phyloP scores from a whole-genome alignment of 768 basidiomycete species.

The Boletus rufocinnamomeus region DNA sequence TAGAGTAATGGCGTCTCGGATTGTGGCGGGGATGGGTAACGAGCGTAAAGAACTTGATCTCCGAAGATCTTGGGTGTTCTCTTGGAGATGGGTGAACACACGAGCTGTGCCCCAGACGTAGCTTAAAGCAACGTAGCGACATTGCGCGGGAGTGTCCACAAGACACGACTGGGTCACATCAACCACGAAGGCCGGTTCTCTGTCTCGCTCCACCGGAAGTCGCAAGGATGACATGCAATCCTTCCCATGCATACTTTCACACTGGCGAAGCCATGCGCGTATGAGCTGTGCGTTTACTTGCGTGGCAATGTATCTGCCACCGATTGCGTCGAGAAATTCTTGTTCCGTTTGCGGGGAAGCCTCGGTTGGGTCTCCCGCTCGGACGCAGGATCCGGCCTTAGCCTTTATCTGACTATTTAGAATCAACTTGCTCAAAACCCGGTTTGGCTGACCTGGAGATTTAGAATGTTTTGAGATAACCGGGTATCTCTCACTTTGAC shows the following conservation, averaged over 20 bases:
- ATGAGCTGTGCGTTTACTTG: slow-evolving; percentile 10
- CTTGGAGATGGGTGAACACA: slow-evolving; percentile 10
- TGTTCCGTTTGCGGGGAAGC: neutral
- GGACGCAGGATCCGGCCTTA: neutral
- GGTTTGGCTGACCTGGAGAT: slow-evolving; percentile 7
- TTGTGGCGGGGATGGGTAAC: slow-evolving; percentile 21
- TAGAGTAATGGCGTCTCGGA: slow-evolving; percentile 25
- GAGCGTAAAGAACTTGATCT: neutral
- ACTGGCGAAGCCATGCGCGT: slow-evolving; percentile 13
- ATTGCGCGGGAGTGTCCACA: slow-evolving; percentile 17
- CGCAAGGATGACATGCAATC: slow-evolving; percentile 3
- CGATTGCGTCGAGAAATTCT: slow-evolving; percentile 1
- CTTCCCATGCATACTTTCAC: slow-evolving; percentile 15
- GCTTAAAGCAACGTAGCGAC: slow-evolving; percentile 26
- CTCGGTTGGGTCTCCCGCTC: neutral
- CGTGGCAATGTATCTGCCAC: slow-evolving; percentile 8
- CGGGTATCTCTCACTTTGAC: neutral
- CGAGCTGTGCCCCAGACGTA: slow-evolving; percentile 20
- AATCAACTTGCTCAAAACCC: neutral
- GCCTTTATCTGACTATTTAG: slow-evolving; percentile 1
- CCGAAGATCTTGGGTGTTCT: slow-evolving; percentile 7
- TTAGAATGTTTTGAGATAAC: neutral
- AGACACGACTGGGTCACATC: slow-evolving; percentile 17
- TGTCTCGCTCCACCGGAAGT: neutral
- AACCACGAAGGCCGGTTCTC: slow-evolving; percentile 11